A percentile compares a stretch with the other conserved stretches of the same genome.
Conservation (phyloP, 176 grass and related monocot species). For the Oryza nivara region DNA sequence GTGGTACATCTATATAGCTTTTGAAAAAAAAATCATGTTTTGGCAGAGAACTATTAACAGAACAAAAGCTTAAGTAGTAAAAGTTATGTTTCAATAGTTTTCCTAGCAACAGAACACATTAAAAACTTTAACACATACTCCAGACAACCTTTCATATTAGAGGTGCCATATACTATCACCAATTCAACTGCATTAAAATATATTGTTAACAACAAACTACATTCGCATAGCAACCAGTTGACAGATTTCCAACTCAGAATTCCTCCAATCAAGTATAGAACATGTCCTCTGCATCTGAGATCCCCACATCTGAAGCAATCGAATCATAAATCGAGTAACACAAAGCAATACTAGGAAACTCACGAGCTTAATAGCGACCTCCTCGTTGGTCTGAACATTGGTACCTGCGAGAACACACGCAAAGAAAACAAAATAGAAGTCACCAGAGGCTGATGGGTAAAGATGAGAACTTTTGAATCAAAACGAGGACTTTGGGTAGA, state of each 20-base stretch:
- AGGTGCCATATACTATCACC: neutral
- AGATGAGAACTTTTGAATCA: constrained; percentile 30
- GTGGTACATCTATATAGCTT: neutral
- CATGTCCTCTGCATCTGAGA: constrained; percentile 7
- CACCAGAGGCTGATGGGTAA: neutral
- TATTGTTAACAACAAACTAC: neutral
- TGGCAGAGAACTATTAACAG: neutral
- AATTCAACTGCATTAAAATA: neutral
- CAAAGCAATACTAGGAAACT: constrained; percentile 31
- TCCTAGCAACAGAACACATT: neutral
- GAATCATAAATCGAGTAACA: neutral
- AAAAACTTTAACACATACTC: neutral
- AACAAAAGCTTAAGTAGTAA: neutral
- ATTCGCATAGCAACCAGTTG: neutral
- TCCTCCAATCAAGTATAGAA: constrained; percentile 1
- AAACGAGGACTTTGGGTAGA: constrained; percentile 25
- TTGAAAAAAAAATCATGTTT: neutral
- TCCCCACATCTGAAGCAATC: constrained; percentile 25
- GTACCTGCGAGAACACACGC: constrained; percentile 55
- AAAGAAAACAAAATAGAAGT: neutral
- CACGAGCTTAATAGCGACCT: constrained; percentile 93
- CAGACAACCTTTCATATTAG: neutral
- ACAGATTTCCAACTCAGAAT: neutral
- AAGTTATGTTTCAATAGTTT: neutral
- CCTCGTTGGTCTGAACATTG: constrained; percentile 90